phyloP scores from a whole-genome alignment of 2,329 filamentous ascomycete species.

The Fusarium brevicatenulatum region DNA sequence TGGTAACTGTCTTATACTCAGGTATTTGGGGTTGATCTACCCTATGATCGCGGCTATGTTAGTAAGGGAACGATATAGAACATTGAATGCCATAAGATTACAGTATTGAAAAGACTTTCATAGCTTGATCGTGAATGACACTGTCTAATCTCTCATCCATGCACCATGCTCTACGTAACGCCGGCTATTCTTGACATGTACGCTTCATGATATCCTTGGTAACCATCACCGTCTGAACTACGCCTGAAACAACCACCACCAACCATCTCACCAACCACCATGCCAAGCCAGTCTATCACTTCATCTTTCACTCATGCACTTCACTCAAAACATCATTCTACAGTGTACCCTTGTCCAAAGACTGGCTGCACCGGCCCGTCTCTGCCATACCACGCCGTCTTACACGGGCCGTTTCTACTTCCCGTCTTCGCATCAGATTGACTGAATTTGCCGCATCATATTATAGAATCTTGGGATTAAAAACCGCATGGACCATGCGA shows the following conservation, averaged over 20 bases:
- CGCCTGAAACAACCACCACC: not conserved
- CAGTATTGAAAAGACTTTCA: not conserved
- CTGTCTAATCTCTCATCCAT: not conserved
- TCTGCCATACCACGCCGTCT: slow-evolving; percentile 29
- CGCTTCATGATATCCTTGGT: not conserved
- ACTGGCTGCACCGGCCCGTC: slow-evolving; percentile 36
- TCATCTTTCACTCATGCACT: not conserved
- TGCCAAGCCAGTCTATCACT: slow-evolving; percentile 2
- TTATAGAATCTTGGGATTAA: not conserved
- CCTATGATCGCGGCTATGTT: not conserved
- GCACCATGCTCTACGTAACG: not conserved
- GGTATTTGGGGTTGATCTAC: not conserved
- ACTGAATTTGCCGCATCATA: not conserved
- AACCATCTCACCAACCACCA: not conserved
- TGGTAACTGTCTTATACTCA: not conserved
- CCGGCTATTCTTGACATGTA: slow-evolving; percentile 8
- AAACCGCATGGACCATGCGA: slow-evolving; percentile 37
- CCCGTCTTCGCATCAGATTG: slow-evolving; percentile 12
- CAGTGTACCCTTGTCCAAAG: slow-evolving; percentile 21
- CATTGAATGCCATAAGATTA: not conserved
- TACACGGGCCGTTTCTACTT: slow-evolving; percentile 35
- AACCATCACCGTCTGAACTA: not conserved
- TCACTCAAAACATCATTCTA: not conserved
- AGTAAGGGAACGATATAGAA: too few relatives aligned
- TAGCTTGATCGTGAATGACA: too few relatives aligned